Percentiles rank a stretch among this genome's conserved stretches.
These are phyloP conservation scores for Fusarium proliferatum DNA, from an alignment of 2,329 filamentous ascomycete species.

Conservation along the genomic window DNA sequence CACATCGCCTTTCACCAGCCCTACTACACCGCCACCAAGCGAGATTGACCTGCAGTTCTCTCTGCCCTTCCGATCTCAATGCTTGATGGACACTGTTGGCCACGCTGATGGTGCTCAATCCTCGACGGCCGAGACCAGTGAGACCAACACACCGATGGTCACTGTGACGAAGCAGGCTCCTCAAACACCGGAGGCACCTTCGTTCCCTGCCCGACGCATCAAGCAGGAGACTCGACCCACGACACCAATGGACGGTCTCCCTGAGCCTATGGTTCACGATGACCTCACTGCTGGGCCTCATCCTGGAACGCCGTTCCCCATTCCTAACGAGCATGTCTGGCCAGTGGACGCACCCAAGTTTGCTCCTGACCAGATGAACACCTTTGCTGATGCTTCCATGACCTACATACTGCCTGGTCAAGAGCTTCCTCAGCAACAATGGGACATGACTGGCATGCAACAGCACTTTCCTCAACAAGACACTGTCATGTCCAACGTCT, in stretches of 20 bases:
- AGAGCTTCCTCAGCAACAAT: slow-evolving; percentile 44
- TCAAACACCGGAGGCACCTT: slow-evolving; percentile 45
- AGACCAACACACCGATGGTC: slow-evolving; percentile 44
- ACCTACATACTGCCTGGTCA: slow-evolving; percentile 48
- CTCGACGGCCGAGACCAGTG: slow-evolving; percentile 43
- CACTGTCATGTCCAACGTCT: slow-evolving; percentile 43
- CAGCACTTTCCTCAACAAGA: slow-evolving; percentile 46
- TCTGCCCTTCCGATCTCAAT: slow-evolving; percentile 52
- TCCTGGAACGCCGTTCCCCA: slow-evolving; percentile 55
- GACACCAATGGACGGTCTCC: slow-evolving; percentile 48
- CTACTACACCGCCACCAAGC: slow-evolving; percentile 51
- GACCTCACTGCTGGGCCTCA: slow-evolving; percentile 51
- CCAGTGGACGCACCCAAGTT: slow-evolving; percentile 55
- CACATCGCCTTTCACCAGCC: slow-evolving; percentile 53
- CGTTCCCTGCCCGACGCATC: slow-evolving; percentile 48
- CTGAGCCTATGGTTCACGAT: slow-evolving; percentile 49
- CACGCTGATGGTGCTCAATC: slow-evolving; percentile 40
- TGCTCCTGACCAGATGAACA: slow-evolving; percentile 52
- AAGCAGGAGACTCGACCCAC: slow-evolving; percentile 52
- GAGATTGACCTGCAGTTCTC: slow-evolving; percentile 55
- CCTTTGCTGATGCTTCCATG: slow-evolving; percentile 46
- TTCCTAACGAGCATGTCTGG: slow-evolving; percentile 53
- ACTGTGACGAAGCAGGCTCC: slow-evolving; percentile 45
- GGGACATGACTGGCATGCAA: slow-evolving; percentile 43
- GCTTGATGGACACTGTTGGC: slow-evolving; percentile 49